phyloP scores from a whole-genome alignment of 1,284 basidiomycete genomes.

The Apiotrichum sp. region DNA sequence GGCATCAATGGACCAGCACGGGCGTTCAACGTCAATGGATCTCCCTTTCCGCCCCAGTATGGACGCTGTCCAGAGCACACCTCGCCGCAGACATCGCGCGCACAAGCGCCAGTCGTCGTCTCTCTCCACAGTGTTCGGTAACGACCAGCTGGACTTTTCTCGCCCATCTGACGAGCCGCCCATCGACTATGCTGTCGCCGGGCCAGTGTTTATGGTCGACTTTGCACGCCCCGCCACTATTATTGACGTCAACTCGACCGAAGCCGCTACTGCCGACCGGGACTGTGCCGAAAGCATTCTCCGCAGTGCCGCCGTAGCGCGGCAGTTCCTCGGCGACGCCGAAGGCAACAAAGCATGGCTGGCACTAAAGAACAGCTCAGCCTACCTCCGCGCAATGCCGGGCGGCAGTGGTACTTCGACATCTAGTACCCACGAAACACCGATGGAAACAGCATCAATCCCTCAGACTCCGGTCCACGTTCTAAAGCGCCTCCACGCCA shows the following conservation, averaged over 20 bases:
- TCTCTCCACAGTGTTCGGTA: neutral
- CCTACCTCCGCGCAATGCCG: neutral
- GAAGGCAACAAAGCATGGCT: neutral
- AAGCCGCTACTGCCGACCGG: neutral
- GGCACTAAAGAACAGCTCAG: neutral
- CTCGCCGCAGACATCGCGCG: neutral
- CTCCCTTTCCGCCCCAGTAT: conserved; percentile 1
- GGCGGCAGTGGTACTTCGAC: neutral
- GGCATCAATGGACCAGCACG: neutral
- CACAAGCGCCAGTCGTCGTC: neutral
- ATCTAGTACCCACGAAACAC: no score
- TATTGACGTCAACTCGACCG: neutral
- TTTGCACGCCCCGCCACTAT: neutral
- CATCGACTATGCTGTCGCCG: neutral
- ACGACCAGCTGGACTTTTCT: neutral
- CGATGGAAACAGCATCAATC: no score
- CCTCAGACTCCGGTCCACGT: neutral
- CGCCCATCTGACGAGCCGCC: neutral
- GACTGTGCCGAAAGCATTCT: neutral
- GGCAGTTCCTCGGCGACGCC: neutral
- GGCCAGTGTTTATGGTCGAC: neutral
- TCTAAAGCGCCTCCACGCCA: no score
- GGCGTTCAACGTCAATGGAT: neutral
- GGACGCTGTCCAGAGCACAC: neutral
- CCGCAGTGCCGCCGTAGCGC: conserved; percentile 1